A percentile compares a stretch with the other conserved stretches of the same genome.
Conservation (phyloP, 768 basidiomycete species). For the Russula sp. region DNA sequence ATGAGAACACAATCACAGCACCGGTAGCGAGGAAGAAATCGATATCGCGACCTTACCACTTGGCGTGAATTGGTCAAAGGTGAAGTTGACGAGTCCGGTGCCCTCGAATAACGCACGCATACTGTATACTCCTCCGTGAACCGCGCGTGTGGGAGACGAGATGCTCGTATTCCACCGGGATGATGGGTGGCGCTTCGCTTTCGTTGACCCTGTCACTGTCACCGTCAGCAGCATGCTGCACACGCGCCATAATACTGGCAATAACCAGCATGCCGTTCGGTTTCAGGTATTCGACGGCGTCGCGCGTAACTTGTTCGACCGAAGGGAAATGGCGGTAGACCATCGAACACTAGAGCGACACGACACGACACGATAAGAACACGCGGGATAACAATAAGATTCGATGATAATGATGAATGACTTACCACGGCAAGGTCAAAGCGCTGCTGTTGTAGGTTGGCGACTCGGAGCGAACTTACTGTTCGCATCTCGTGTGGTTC, state of each 20-base stretch:
- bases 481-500: constrained; percentile 64
- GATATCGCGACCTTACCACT: constrained; percentile 13
- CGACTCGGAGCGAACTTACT: constrained; percentile 49
- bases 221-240: not conserved
- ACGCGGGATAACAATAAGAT: not conserved
- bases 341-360: constrained; percentile 49
- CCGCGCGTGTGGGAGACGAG: constrained; percentile 56
- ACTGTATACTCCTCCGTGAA: constrained; percentile 49
- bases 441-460: constrained; percentile 50
- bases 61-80: constrained; percentile 31
- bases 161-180: constrained; percentile 40
- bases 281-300: constrained; percentile 56
- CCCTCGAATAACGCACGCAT: constrained; percentile 49
- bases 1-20: too few relatives aligned
- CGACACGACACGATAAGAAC: not conserved
- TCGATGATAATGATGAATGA: too few relatives aligned
- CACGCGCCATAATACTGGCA: constrained; percentile 41
- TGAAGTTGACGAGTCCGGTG: constrained; percentile 50
- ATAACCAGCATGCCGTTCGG: constrained; percentile 60
- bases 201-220: not conserved
- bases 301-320: constrained; percentile 49
- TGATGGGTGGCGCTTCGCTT: constrained; percentile 29
- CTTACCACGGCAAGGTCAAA: constrained; percentile 73
- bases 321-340: constrained; percentile 63
- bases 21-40: constrained; percentile 22